Evolutionary conservation across 192 early-diverging fungal genomes (phyloP).

Genomic region (Umbelopsis sp.): DNA sequence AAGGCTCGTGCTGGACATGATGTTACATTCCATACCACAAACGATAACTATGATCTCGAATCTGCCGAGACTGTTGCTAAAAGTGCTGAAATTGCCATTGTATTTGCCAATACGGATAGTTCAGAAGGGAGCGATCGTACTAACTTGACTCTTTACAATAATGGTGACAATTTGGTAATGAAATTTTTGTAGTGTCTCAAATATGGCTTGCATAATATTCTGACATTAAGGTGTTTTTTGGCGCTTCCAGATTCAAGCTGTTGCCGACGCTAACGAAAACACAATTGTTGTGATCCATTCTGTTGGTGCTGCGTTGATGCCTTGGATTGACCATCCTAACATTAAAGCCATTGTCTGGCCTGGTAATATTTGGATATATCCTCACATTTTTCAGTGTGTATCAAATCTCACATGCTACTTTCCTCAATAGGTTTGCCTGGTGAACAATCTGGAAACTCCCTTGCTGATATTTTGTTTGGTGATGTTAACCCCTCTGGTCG

Average conservation of each 20-base stretch:
- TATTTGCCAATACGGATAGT: conserved; percentile 11
- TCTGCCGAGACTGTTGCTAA: neutral
- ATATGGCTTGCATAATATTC: too few relatives aligned
- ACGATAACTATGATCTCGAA: conserved; percentile 4
- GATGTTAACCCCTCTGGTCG: conserved; percentile 57
- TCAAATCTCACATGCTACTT: too few relatives aligned
- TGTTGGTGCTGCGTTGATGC: conserved; percentile 59
- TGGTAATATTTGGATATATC: too few relatives aligned
- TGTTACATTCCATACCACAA: neutral
- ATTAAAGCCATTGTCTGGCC: conserved; percentile 50
- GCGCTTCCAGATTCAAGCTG: conserved; percentile 46
- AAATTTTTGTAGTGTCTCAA: too few relatives aligned
- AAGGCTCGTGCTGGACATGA: conserved; percentile 4
- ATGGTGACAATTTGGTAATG: conserved; percentile 34
- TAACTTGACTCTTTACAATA: conserved; percentile 35
- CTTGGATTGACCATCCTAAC: conserved; percentile 59
- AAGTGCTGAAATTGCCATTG: neutral
- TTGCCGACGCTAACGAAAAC: conserved; percentile 42
- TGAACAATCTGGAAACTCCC: conserved; percentile 62
- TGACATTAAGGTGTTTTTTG: too few relatives aligned
- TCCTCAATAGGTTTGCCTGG: conserved; percentile 62
- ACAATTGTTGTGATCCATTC: conserved; percentile 48
- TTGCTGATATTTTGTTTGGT: conserved; percentile 66
- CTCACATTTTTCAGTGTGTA: too few relatives aligned
- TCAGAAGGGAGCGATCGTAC: conserved; percentile 35